Evolutionary conservation across 2,329 filamentous ascomycete species (phyloP).

Genomic region (Colletotrichum godetiae): DNA sequence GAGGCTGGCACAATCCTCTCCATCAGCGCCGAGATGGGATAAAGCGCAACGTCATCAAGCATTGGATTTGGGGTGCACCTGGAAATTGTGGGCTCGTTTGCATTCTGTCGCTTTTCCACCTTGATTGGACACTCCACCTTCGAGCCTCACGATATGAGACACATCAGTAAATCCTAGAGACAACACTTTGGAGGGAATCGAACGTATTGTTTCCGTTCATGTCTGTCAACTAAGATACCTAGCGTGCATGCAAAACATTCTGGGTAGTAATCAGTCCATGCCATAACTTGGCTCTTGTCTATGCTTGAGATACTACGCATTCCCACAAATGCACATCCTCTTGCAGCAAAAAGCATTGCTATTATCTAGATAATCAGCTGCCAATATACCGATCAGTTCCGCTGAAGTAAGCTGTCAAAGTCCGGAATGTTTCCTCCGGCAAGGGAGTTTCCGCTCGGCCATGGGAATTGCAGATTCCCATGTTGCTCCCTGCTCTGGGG

Average conservation of each 20-base stretch:
- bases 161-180: neutral
- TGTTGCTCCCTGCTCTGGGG: conserved; percentile 9
- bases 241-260: neutral
- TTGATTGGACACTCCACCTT: neutral
- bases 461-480: conserved; percentile 31
- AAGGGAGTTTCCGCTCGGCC: neutral
- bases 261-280: too few species aligned
- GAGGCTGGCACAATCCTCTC: conserved; percentile 26
- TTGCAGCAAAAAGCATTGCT: neutral
- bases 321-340: neutral
- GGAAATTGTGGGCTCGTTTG: neutral
- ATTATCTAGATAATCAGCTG: neutral
- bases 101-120: neutral
- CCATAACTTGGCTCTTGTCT: neutral
- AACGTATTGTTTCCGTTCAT: neutral
- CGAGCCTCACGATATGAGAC: neutral
- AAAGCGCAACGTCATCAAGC: conserved; percentile 30
- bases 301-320: neutral
- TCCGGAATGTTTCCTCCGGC: neutral
- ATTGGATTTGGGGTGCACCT: neutral
- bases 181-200: neutral
- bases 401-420: neutral
- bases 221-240: neutral
- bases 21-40: conserved; percentile 6
- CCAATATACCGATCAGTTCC: too few species aligned